Conservation (phyloP, 352 stramenopile species). For the Pseudoperonospora humuli region DNA sequence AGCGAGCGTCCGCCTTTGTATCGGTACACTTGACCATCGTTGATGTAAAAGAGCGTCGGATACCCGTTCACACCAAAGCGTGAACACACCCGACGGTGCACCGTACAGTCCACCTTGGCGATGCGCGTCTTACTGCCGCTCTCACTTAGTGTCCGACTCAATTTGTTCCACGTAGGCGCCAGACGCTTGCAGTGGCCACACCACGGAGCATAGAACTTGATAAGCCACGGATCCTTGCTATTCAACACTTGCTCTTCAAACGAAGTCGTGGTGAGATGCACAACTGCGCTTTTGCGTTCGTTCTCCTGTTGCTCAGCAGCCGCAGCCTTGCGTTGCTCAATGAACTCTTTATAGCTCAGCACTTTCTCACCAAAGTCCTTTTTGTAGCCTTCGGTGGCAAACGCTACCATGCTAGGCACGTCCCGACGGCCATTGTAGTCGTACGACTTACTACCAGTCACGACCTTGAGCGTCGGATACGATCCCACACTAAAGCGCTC, state of each 20-base stretch:
- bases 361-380: conserved; percentile 55
- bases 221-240: conserved; percentile 56
- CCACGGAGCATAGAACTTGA: conserved; percentile 82
- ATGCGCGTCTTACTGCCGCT: conserved; percentile 47
- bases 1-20: conserved; percentile 67
- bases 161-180: conserved; percentile 59
- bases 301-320: conserved; percentile 46
- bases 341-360: conserved; percentile 47
- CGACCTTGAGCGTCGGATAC: conserved; percentile 78
- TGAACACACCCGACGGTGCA: conserved; percentile 74
- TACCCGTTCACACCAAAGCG: conserved; percentile 78
- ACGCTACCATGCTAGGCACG: conserved; percentile 42
- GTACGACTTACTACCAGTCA: conserved; percentile 49
- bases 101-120: conserved; percentile 72
- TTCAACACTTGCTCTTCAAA: conserved; percentile 59
- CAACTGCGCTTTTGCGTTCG: conserved; percentile 43
- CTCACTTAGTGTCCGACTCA: conserved; percentile 61
- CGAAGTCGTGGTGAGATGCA: conserved; percentile 36
- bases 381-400: conserved; percentile 55
- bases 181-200: conserved; percentile 78
- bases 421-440: conserved; percentile 67
- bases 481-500: conserved; percentile 74
- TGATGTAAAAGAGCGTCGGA: conserved; percentile 71
- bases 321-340: conserved; percentile 28
- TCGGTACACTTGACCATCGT: conserved; percentile 64